Percentiles rank a stretch among this genome's conserved stretches.
These are phyloP conservation scores for Venturia aucupariae DNA, from an alignment of 2,329 filamentous ascomycete species.

Conservation along the genomic window DNA sequence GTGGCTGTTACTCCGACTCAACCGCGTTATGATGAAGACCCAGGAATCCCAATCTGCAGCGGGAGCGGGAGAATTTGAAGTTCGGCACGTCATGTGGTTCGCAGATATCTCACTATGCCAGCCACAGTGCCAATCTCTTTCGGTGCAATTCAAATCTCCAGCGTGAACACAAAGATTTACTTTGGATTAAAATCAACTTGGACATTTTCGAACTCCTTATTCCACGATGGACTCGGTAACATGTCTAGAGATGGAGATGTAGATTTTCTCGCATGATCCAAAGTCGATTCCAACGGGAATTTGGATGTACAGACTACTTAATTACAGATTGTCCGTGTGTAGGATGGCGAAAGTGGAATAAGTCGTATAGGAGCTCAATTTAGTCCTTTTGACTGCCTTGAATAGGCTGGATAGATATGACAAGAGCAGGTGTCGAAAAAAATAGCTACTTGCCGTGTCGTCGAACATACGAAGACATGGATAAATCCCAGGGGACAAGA, in stretches of 20 bases:
- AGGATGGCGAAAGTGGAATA: neutral
- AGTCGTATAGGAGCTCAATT: neutral
- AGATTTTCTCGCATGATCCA: neutral
- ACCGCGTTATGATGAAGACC: neutral
- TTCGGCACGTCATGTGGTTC: neutral
- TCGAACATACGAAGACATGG: too few species aligned
- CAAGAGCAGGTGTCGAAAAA: too few species aligned
- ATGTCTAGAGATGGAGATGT: neutral
- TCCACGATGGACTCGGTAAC: neutral
- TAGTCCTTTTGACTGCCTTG: neutral
- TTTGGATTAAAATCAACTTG: too few species aligned
- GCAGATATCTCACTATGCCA: neutral
- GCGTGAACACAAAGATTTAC: neutral
- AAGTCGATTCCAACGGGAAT: too few species aligned
- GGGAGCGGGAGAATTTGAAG: neutral
- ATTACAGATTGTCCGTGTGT: too few species aligned
- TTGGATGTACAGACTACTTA: too few species aligned
- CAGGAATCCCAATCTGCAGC: too few species aligned
- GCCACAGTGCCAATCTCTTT: neutral
- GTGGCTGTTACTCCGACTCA: neutral
- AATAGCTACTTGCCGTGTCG: too few species aligned
- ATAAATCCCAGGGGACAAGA: constrained; percentile 38
- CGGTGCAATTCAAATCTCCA: neutral
- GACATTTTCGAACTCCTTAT: neutral
- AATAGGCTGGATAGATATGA: too few species aligned